Percentiles rank a stretch among this genome's conserved stretches.
Evolutionary conservation across 2,329 filamentous ascomycete genomes (phyloP).

Genomic region (Xylogone sp.): DNA sequence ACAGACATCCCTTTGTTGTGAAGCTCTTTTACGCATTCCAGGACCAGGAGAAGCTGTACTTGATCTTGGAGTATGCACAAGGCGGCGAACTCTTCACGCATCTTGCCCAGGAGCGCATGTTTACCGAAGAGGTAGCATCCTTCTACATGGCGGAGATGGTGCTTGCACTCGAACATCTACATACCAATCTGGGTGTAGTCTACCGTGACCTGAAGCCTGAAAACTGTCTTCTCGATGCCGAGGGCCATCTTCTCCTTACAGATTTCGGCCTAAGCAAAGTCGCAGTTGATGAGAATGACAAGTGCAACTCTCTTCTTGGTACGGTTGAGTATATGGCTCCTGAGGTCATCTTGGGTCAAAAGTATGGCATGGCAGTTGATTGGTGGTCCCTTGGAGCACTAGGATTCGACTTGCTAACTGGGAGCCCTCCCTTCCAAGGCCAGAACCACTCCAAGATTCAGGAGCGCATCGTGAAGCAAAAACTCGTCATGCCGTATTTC

Average conservation of each 20-base stretch:
- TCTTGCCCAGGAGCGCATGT: conserved; percentile 90
- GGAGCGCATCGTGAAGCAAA: conserved; percentile 92
- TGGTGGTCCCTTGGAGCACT: conserved; percentile 98
- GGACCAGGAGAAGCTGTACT: conserved; percentile 93
- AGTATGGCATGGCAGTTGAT: conserved; percentile 92
- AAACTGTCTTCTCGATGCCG: conserved; percentile 88
- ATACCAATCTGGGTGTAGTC: conserved; percentile 87
- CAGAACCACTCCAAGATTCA: conserved; percentile 93
- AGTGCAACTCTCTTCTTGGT: conserved; percentile 86
- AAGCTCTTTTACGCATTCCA: conserved; percentile 99
- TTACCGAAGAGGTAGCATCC: conserved; percentile 79
- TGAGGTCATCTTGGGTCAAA: conserved; percentile 82
- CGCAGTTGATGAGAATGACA: conserved; percentile 63
- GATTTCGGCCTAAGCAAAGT: conserved; percentile 98
- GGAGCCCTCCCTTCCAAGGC: conserved; percentile 84
- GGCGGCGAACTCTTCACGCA: conserved; percentile 98
- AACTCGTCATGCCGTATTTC: conserved; percentile 85
- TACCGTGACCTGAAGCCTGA: conserved; percentile 98
- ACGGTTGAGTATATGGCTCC: conserved; percentile 99
- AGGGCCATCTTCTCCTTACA: conserved; percentile 89
- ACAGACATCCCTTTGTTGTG: conserved; percentile 94
- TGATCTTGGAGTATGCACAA: conserved; percentile 96
- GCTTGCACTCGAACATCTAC: conserved; percentile 87
- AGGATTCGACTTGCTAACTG: conserved; percentile 88
- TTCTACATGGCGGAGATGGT: conserved; percentile 99